Base-by-base conservation (phyloP, 768 basidiomycete species). In the Mycena metata region DNA sequence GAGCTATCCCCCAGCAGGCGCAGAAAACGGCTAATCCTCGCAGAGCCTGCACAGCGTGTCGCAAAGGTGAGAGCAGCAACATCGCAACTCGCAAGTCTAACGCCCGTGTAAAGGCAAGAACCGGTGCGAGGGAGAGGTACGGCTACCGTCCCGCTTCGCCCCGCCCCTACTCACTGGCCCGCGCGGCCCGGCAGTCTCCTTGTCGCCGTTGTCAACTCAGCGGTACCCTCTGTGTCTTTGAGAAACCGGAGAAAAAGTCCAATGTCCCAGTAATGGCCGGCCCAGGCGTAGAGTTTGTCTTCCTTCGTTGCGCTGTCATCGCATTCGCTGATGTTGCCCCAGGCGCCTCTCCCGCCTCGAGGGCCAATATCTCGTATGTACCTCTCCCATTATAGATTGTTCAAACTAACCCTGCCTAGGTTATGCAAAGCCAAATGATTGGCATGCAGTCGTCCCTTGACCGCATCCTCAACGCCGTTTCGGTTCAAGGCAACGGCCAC, bases 371-470 rank as follows among this genome's bases (percentile, higher is more conserved):
- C 75, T 96, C 77, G 92, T 94, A 83, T 65, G 81, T 78, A 39
- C 51, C 60, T 69, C 50, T 47, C 39, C 26, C 21, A 19, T 54
- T 52, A 16, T 19, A 59, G 43, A 19, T 58, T 19, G 45, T 36
- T 54, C 15, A 39, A 39, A 36, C 49, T 39, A 24, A 64, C 68
- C 42, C 46, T 52, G 52, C 60, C 30, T 15, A 52, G 93, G 91
- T 94, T 72, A 93, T 96, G 89, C 93, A 96, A 78, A 94, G 93
- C 80, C 94, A 95, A 77, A 95, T 96, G 92, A 95, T 96, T 73
- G 94, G 94, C 73, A 93, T 96, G 91, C 95, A 96, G 79, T 92
- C 93, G 7, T 92, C 94, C 26, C 79, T 96, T 70, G 94, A 96
- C 79, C 88, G 94, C 58, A 96, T 96, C 76, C 81, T 96, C 61